Evolutionary conservation across 306 rosid species (phyloP).

Genomic region (Dalbergia oliveri): DNA sequence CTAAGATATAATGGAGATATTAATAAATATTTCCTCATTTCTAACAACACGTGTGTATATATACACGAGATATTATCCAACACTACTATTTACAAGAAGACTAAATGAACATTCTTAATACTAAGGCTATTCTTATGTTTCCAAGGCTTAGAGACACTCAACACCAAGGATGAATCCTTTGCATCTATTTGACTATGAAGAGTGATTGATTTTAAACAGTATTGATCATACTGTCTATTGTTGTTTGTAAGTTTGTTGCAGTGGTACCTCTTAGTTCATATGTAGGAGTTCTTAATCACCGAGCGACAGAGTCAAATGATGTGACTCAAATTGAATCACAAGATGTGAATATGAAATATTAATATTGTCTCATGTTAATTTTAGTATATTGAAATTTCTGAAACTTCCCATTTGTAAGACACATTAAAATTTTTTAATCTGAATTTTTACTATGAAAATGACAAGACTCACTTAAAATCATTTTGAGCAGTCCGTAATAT

Average conservation of each 20-base stretch:
- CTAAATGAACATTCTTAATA: background rate
- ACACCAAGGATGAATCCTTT: background rate
- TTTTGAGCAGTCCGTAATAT: slow-evolving; percentile 7
- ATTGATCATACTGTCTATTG: no score
- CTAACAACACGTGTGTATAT: background rate
- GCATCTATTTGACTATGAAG: no score
- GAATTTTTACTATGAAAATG: slow-evolving; percentile 3
- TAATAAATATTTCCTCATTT: no score
- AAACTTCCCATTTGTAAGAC: background rate
- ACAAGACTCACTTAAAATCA: slow-evolving; percentile 11
- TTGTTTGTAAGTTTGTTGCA: background rate
- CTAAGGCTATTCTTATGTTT: background rate
- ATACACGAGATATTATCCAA: background rate
- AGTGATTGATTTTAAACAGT: no score
- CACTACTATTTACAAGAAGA: background rate
- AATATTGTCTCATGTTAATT: background rate
- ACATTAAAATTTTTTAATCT: slow-evolving; percentile 1
- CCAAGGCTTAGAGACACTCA: background rate
- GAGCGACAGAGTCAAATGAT: background rate
- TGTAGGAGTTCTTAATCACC: slow-evolving; percentile 9
- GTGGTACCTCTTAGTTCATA: slow-evolving; percentile 19
- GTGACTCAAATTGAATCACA: slow-evolving; percentile 20
- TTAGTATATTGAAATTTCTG: slow-evolving; percentile 9
- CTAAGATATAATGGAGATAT: no score
- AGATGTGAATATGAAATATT: slow-evolving; percentile 7